Base-by-base conservation (phyloP, 768 basidiomycete genomes). In the Suillus alpinus region DNA sequence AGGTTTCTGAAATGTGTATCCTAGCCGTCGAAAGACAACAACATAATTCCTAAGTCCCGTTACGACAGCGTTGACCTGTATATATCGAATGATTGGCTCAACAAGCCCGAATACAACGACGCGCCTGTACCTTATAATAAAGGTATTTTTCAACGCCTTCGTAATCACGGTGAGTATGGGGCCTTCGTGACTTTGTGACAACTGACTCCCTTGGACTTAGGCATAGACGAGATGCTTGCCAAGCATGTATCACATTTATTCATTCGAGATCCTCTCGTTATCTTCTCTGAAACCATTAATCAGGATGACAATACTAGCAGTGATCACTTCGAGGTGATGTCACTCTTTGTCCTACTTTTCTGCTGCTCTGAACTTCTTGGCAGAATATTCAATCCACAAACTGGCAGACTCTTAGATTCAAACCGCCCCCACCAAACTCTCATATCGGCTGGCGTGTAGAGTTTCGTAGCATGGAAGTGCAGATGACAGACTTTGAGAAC, bases 381-480 rank as follows among this genome's bases (percentile, higher is more conserved):
- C 73, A 96, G 91, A 98, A 98, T 69, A 89, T 99, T 29, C 97
- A 99, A 84, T 98, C 97, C 2, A 99, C 97, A 4, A 99, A 99
- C 69, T 99, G 97, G 97, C 97, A 99, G 77, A 98, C 97, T 0
- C 80, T 99, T 36, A 86, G 97, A 52, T 99, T 99, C 84, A 99
- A 99, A 73, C 97, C 97, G 2, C 97, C 97, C 13, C 96, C 97
- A 31, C 88, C 92, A 5, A 88, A 91, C 58, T 94, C 96, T 6
- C 73, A 86, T 7, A 98, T 98, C 58, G 97, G 96, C 36, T 99
- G 97, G 97, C 83, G 97, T 43, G 96, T 98, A 5, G 97, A 99
- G 73, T 99, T 99, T 76, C 83, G 97, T 60, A 94, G 92, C 72
- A 98, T 98, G 97, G 97, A 99, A 73, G 95, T 98, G 3, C 97